These are phyloP conservation scores for Salvia sclarea DNA, from an alignment of 305 asterid species.

Conservation along the genomic window DNA sequence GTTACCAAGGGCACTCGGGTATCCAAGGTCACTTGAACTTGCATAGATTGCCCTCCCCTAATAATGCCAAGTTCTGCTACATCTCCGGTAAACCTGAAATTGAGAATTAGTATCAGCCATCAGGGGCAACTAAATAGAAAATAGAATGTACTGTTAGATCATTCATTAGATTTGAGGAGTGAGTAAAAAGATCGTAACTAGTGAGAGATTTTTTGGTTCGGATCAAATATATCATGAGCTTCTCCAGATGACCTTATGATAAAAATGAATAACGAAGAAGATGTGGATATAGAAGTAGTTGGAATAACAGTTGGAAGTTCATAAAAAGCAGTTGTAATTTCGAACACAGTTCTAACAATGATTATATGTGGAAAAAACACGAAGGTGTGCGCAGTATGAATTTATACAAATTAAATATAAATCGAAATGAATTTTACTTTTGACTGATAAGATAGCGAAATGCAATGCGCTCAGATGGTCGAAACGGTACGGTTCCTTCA, in stretches of 20 bases:
- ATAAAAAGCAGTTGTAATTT: not conserved
- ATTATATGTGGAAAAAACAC: not conserved
- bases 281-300: no score
- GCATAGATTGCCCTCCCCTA: conserved; percentile 66
- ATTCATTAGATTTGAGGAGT: not conserved
- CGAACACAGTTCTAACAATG: not conserved
- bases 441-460: conserved; percentile 95
- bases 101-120: conserved; percentile 30
- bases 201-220: not conserved
- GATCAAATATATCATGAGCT: not conserved
- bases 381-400: conserved; percentile 2
- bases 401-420: conserved; percentile 31
- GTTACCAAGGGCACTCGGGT: conserved; percentile 86
- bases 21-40: conserved; percentile 69
- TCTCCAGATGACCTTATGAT: not conserved
- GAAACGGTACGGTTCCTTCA: conserved; percentile 98
- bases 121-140: conserved; percentile 22
- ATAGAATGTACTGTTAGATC: conserved; percentile 11
- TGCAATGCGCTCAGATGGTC: conserved; percentile 91
- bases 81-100: conserved; percentile 82
- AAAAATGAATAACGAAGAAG: not conserved
- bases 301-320: not conserved
- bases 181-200: not conserved
- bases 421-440: conserved; percentile 59
- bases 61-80: conserved; percentile 86